phyloP scores from a whole-genome alignment of 495 filamentous ascomycete species.

The Aspergillus homomorphus region DNA sequence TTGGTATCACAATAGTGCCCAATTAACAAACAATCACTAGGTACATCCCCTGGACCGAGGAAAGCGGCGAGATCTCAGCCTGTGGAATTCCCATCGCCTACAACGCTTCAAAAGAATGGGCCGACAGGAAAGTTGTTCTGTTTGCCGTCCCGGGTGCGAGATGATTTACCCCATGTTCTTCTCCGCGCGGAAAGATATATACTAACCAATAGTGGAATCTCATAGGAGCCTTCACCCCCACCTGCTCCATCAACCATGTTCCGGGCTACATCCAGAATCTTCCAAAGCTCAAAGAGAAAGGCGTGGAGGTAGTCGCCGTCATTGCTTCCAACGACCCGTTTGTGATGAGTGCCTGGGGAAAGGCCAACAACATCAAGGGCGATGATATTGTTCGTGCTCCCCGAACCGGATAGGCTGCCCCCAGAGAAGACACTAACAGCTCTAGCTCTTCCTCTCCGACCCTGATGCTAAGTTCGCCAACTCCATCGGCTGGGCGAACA shows the following conservation, averaged over 20 bases:
- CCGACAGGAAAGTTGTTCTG: constrained; percentile 83
- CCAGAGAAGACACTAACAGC: neutral
- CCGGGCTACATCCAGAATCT: constrained; percentile 78
- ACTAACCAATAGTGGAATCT: neutral
- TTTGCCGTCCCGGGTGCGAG: constrained; percentile 74
- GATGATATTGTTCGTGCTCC: constrained; percentile 60
- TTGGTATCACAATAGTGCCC: no score
- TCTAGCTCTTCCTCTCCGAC: constrained; percentile 77
- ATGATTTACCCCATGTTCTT: neutral
- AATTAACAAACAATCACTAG: no score
- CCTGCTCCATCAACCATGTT: constrained; percentile 81
- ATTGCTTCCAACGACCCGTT: constrained; percentile 85
- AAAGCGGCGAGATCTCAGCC: constrained; percentile 59
- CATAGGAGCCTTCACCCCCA: constrained; percentile 85
- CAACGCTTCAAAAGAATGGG: constrained; percentile 80
- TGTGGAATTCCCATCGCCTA: constrained; percentile 77
- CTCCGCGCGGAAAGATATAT: neutral
- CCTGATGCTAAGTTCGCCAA: constrained; percentile 69
- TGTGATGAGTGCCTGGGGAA: constrained; percentile 94
- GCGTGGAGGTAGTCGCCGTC: constrained; percentile 78
- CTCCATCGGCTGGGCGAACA: constrained; percentile 74
- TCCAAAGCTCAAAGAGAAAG: constrained; percentile 69
- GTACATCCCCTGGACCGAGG: constrained; percentile 68
- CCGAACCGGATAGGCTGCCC: neutral
- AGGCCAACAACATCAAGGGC: constrained; percentile 81